Evolutionary conservation across 495 filamentous ascomycete genomes (phyloP), one percentile per base, ranked within the genome.

Genomic region (Penicillium canescens): DNA sequence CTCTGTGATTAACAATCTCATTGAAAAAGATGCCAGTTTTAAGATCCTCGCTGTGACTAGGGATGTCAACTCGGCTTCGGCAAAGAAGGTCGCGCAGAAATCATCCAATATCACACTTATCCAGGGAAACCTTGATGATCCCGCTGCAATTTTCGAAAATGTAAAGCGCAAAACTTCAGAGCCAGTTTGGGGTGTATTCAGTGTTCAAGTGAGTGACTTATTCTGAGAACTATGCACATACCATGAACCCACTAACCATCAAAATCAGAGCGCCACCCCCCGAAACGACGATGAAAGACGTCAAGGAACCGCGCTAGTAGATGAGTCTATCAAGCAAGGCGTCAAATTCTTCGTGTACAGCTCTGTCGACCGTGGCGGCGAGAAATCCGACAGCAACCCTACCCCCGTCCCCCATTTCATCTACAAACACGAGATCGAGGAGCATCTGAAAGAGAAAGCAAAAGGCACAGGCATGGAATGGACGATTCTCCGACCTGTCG

Each of bases 21-120:
- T 86, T 14, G 43, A 59, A 12, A 55, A 66, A 23, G 68, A 70
- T 5, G 50, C 69, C n/a, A 61, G 72, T 21, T 75, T 86, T 66
- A 77, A 83, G 45, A 84, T 92, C 59, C 78, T 91, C 13, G 89
- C 84, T 16, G 72, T 91, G 12, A 91, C 88, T 0, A 85, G 88
- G 41, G 77, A 87, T 47, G 46, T 80, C 4, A 45, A 69, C 4
- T 85, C 84, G 5, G 16, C 72, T 11, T 72, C 68, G 5, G 85
- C 88, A 0, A 70, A 82, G 56, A 70, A 72, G 28, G 73, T 89
- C 6, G 67, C 66, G 3, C 53, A 70, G 5, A 66, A 70, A 24
- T 76, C 74, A 4, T 42, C 72, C 7, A 71, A 66, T 31, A 65
- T 86, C 48, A 70, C 74, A 24, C 64, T 86, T 14, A 70, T 88